Base-by-base conservation (phyloP, 768 basidiomycete genomes). In the Panaeolus papilionaceus region DNA sequence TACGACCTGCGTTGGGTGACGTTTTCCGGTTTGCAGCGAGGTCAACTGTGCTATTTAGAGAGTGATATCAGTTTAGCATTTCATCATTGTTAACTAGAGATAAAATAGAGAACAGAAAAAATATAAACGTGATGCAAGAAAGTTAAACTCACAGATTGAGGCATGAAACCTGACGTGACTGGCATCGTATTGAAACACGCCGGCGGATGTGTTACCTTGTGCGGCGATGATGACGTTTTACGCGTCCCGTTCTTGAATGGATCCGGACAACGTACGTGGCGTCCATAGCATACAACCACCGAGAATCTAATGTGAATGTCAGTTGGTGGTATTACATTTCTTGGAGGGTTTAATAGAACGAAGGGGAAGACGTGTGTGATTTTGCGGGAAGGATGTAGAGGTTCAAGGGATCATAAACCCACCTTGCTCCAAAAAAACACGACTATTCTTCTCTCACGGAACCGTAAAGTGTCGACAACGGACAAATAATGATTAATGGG, bases 211-310 rank as follows among this genome's bases (percentile, higher is more conserved):
- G 23, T 23, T 23, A 1, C 23, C 23, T 87, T 75, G 68, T 33
- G 79, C 68, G 69, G 77, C 69, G 72, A 85, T 77, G 44, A 86
- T 71, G 6, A 67, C 49, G 0, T 77, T 69, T 83, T 83, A 86
- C 1, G 82, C 76, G 69, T 88, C 80, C 66, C 87, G 71, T 71
- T 88, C 87, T 61, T 79, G 66, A 64, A 77, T 71, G 39, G 81
- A 23, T 23, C 23, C 23, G 23, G 42, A 87, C 82, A 70, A 84
- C 80, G 77, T 87, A 89, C 79, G 89, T 79, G 33, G 87, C 88
- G 77, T 91, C 90, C 72, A 89, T 82, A 5, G 88, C 88, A 37
- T 86, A 83, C 84, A 86, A 6, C 88, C 89, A 64, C 89, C 89
- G 45, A 90, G 81, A 40, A 87, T 72, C 77, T 77, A 38, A 62